Conservation (phyloP, 176 grass and related monocot genomes). For the Zoysia japonica region DNA sequence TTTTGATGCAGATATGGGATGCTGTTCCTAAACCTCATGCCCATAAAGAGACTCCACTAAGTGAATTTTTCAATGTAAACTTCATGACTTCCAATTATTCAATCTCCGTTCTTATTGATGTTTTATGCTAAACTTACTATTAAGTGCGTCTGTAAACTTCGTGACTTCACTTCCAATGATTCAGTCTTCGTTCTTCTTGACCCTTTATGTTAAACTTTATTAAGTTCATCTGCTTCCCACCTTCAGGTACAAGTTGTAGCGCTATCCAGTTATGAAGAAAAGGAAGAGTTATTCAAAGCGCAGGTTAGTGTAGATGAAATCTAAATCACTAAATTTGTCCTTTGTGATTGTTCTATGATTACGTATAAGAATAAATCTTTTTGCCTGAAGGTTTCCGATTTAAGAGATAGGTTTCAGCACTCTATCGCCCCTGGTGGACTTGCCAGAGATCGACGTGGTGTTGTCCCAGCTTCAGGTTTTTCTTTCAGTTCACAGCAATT, state of each 20-base stretch:
- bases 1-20: conserved; percentile 91
- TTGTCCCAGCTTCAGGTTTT: conserved; percentile 95
- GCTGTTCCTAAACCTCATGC: conserved; percentile 87
- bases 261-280: conserved; percentile 87
- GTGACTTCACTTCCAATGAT: not conserved
- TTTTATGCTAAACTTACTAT: not conserved
- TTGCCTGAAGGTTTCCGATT: conserved; percentile 66
- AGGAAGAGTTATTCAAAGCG: conserved; percentile 87
- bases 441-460: conserved; percentile 86
- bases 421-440: conserved; percentile 95
- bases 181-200: conserved; percentile 24
- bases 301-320: conserved; percentile 54
- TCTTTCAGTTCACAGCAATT: conserved; percentile 96
- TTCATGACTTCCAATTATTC: not conserved
- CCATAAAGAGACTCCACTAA: conserved; percentile 90
- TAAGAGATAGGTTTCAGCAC: conserved; percentile 94
- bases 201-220: not conserved
- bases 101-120: conserved; percentile 26
- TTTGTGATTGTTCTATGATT: conserved; percentile 30
- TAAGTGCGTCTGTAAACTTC: conserved; percentile 44
- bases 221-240: not conserved
- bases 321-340: conserved; percentile 19
- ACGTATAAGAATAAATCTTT: conserved; percentile 29
- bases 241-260: conserved; percentile 83
- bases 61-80: conserved; percentile 95